Conservation (phyloP, 163 green algal species). For the Prototheca wickerhamii region DNA sequence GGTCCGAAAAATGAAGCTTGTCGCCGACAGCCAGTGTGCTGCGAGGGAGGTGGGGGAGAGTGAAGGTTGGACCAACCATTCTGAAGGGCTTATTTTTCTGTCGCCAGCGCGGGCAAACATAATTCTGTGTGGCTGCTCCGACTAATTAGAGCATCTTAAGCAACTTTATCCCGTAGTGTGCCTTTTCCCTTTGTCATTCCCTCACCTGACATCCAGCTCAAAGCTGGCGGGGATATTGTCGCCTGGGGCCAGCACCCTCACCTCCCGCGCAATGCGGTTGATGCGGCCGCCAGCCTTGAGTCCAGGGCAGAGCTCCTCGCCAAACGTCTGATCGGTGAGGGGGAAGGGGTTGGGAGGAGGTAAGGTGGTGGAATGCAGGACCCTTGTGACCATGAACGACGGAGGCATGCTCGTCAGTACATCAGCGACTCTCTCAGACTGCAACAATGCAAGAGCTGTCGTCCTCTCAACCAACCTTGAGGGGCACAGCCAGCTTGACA, state of each 20-base stretch:
- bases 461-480: conserved; percentile 14
- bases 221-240: conserved; percentile 17
- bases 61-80: neutral
- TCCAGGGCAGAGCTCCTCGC: conserved; percentile 25
- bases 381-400: too few species aligned
- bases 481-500: conserved; percentile 24
- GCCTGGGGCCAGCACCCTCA: conserved; percentile 9
- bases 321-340: conserved; percentile 8
- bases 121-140: neutral
- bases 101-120: neutral
- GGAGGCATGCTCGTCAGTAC: neutral
- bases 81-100: neutral
- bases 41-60: neutral
- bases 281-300: conserved; percentile 27
- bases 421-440: neutral
- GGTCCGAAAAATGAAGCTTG: conserved; percentile 19
- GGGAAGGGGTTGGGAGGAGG: neutral
- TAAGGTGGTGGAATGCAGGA: neutral
- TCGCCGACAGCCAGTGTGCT: conserved; percentile 25
- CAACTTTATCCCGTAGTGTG: neutral
- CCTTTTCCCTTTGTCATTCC: too few species aligned
- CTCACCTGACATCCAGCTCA: conserved; percentile 25
- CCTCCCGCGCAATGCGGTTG: conserved; percentile 26
- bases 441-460: neutral
- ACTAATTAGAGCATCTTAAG: neutral